Conservation (phyloP, 768 basidiomycete genomes). For the Hirschioporus abietinus region DNA sequence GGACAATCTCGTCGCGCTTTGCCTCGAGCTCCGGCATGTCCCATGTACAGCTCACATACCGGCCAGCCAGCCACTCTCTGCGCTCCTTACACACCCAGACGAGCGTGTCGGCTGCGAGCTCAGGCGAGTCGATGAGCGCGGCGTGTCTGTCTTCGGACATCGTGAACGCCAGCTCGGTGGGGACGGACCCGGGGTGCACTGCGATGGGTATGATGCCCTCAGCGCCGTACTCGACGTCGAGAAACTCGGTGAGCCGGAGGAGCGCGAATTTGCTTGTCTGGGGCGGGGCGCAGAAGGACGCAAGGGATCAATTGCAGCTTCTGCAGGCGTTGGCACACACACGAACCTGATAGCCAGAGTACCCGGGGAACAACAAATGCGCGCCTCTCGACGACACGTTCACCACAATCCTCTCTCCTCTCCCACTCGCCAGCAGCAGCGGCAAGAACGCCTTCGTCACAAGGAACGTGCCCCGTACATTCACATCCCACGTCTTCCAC, state of each 20-base stretch:
- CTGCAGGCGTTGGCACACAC: no score
- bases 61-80: slow-evolving; percentile 8
- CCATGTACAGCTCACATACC: slow-evolving; percentile 6
- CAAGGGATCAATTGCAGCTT: no score
- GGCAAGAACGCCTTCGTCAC: slow-evolving; percentile 16
- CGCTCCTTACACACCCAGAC: slow-evolving; percentile 10
- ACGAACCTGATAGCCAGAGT: slow-evolving; percentile 2
- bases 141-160: slow-evolving; percentile 5
- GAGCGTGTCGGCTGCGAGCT: slow-evolving; percentile 8
- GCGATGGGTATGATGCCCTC: background rate
- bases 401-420: slow-evolving; percentile 11
- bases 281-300: no score
- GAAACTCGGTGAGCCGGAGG: background rate
- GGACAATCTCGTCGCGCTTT: background rate
- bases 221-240: background rate
- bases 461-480: slow-evolving; percentile 19
- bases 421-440: slow-evolving; percentile 7
- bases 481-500: slow-evolving; percentile 20
- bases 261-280: background rate
- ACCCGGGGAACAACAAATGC: slow-evolving; percentile 7
- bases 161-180: slow-evolving; percentile 13
- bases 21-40: slow-evolving; percentile 3
- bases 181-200: slow-evolving; percentile 9
- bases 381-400: slow-evolving; percentile 5
- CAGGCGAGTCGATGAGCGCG: slow-evolving; percentile 8